Conservation (phyloP, 176 grass and related monocot genomes). For the Chrysopogon serrulatus region DNA sequence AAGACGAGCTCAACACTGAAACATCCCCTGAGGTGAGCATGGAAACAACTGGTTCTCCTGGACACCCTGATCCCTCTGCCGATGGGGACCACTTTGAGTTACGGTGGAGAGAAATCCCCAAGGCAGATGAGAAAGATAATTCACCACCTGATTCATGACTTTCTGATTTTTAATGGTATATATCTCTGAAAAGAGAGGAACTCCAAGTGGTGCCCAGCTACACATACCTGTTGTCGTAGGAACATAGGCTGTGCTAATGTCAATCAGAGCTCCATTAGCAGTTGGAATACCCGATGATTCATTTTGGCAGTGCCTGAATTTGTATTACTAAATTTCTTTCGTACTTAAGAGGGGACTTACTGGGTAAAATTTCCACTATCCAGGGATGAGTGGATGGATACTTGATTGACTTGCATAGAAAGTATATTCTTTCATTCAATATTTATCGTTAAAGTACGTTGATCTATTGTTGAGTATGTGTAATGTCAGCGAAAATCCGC, state of each 20-base stretch:
- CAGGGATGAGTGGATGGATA: not conserved
- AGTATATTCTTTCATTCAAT: conserved; percentile 20
- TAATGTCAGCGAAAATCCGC: not conserved
- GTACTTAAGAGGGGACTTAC: not conserved
- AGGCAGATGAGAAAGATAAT: conserved; percentile 25
- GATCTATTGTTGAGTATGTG: not conserved
- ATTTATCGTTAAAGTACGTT: not conserved
- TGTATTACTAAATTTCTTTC: not conserved
- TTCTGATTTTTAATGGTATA: not conserved
- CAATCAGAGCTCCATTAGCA: not conserved
- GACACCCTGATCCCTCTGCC: conserved; percentile 15
- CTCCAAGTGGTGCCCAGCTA: not conserved
- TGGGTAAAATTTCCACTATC: not conserved
- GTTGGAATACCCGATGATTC: conserved; percentile 8
- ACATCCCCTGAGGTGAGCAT: conserved; percentile 36
- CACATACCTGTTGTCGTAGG: not conserved
- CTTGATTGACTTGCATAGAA: not conserved
- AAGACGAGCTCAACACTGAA: conserved; percentile 45
- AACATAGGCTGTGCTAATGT: not conserved
- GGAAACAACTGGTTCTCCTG: conserved; percentile 28
- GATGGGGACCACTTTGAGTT: conserved; percentile 50
- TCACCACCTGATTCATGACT: conserved; percentile 26
- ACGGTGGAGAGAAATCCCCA: conserved; percentile 51
- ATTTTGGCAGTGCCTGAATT: conserved; percentile 11
- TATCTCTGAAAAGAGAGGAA: not conserved